A percentile compares a stretch with the other conserved stretches of the same genome.
phyloP scores from a whole-genome alignment of 1,284 basidiomycete genomes.

The Irpex lacteus region DNA sequence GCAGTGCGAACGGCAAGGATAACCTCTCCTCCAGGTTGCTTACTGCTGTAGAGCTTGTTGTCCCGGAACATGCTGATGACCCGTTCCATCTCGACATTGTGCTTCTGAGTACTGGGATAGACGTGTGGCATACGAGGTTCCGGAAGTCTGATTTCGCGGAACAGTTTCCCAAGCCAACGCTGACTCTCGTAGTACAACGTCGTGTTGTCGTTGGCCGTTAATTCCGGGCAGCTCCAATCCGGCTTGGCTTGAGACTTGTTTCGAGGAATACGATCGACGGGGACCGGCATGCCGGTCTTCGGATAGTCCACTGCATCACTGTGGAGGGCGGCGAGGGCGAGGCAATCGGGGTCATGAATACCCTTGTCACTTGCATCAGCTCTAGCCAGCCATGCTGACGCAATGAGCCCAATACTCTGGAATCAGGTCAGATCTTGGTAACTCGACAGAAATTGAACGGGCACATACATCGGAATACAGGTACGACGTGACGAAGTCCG shows the following conservation, averaged over 20 bases:
- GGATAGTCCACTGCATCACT: slow-evolving; percentile 66
- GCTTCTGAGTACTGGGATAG: neutral
- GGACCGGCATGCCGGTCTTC: slow-evolving; percentile 63
- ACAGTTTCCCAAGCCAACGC: slow-evolving; percentile 50
- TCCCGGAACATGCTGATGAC: neutral
- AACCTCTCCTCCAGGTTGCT: slow-evolving; percentile 2
- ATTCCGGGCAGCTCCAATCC: slow-evolving; percentile 48
- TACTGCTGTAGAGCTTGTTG: neutral
- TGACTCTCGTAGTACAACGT: slow-evolving; percentile 41
- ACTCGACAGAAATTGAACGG: neutral
- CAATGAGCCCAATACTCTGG: slow-evolving; percentile 40
- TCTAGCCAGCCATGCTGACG: slow-evolving; percentile 54
- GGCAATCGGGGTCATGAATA: slow-evolving; percentile 56
- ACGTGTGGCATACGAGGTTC: slow-evolving; percentile 5
- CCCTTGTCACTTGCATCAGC: slow-evolving; percentile 60
- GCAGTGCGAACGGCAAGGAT: slow-evolving; percentile 11
- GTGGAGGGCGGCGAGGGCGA: slow-evolving; percentile 61
- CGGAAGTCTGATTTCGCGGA: slow-evolving; percentile 46
- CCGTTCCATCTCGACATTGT: neutral
- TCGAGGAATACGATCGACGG: slow-evolving; percentile 38
- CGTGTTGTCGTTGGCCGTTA: slow-evolving; percentile 1
- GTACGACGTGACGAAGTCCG: slow-evolving; percentile 77
- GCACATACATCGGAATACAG: slow-evolving; percentile 65
- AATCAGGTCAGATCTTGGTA: neutral
- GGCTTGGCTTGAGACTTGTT: slow-evolving; percentile 56